Base-by-base conservation (phyloP, 169 alveolate species). In the Plasmodium malariae region DNA sequence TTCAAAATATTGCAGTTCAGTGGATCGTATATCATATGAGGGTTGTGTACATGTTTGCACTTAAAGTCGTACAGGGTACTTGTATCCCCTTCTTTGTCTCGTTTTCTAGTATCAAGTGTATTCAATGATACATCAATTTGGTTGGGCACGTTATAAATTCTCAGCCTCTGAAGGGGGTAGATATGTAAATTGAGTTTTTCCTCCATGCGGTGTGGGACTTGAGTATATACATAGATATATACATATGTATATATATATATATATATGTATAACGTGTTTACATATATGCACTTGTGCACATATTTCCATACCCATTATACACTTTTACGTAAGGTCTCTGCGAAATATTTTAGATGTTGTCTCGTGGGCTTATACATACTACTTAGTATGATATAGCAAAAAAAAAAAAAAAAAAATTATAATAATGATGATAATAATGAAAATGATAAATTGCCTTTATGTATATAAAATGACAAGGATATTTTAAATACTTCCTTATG, bases 21-120 rank as follows among this genome's bases (percentile, higher is more conserved):
- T 1, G 89, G 30, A 51, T 78, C 89, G 28, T 78, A 78, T 0
- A 78, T 21, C 89, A 78, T 78, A 37, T 78, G 76, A 30, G 89
- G 89, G 17, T 51, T 62, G 4, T 63, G 57, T 19, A 78, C 76
- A 3, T 51, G 36, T n/a, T 69, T 62, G n/a, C 72, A 62, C 30
- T 63, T 45, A 7, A 62, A n/a, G 1, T 69, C 63, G 14, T 43
- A 19, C 24, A 69, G 4, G 34, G 28, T 57, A 3, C 49, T 51
- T 45, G 34, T 59, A 17, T 68, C 43, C 17, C 37, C 19, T 36
- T 54, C 37, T 63, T 78, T 49, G 9, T 30, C 59, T 24, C 36
- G 7, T 14, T 62, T 69, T 17, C 26, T 55, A 6, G 0, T 9
- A 21, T 60, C 55, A 24, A 76, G 30, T 1, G 89, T 30, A 3